A percentile compares a stretch with the other conserved stretches of the same genome.
These are phyloP conservation scores for Microdochium paspali DNA, from an alignment of 2,329 filamentous ascomycete species.

Conservation along the genomic window DNA sequence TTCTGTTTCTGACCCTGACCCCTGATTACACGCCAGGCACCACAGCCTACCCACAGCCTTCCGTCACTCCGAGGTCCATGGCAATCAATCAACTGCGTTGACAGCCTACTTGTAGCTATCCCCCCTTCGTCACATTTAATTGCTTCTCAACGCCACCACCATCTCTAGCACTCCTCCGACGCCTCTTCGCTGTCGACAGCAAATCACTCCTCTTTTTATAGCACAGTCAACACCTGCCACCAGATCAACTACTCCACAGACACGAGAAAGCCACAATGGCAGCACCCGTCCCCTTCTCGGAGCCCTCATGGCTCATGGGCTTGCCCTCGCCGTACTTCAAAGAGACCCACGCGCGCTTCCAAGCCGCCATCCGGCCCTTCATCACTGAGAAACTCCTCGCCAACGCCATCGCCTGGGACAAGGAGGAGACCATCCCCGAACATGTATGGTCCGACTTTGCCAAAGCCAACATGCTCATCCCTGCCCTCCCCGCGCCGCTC, in stretches of 20 bases:
- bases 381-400: slow-evolving; percentile 52
- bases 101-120: no score
- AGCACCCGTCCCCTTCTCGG: slow-evolving; percentile 55
- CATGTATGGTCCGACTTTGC: slow-evolving; percentile 58
- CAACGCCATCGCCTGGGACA: slow-evolving; percentile 62
- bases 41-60: background rate
- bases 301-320: slow-evolving; percentile 62
- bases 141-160: no score
- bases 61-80: background rate
- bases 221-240: background rate
- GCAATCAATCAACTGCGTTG: no score
- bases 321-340: slow-evolving; percentile 66
- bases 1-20: no score
- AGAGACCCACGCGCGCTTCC: slow-evolving; percentile 54
- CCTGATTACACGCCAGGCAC: no score
- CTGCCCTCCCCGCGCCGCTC: slow-evolving; percentile 58
- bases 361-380: slow-evolving; percentile 59
- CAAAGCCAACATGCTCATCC: slow-evolving; percentile 59
- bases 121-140: no score
- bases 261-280: background rate
- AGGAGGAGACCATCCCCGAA: slow-evolving; percentile 49
- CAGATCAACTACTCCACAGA: background rate
- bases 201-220: background rate
- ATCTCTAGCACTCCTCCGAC: no score
- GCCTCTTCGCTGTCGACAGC: no score